Evolutionary conservation across 106 monocot species (phyloP).

Genomic region (Platanthera zijinensis): DNA sequence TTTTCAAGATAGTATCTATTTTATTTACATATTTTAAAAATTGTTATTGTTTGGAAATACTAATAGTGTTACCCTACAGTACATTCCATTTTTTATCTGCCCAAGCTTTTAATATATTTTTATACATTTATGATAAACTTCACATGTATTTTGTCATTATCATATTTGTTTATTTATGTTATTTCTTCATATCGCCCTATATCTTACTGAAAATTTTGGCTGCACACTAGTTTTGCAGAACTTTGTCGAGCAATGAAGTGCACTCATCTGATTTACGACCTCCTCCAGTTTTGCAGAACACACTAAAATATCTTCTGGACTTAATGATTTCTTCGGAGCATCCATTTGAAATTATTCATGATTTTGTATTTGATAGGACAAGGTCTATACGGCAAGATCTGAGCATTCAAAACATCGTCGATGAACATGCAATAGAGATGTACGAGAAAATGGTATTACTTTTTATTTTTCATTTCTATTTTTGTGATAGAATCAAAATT

Average conservation of each 20-base stretch:
- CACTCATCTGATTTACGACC: constrained; percentile 60
- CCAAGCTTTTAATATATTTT: not conserved
- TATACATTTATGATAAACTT: not conserved
- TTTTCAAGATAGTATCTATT: no score
- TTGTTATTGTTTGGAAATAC: not conserved
- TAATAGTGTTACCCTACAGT: not conserved
- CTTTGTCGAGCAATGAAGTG: constrained; percentile 35
- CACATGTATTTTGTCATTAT: constrained; percentile 1
- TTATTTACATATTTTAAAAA: no score
- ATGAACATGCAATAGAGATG: constrained; percentile 57
- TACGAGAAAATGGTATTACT: constrained; percentile 88
- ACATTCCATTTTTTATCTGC: no score
- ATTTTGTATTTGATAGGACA: constrained; percentile 89
- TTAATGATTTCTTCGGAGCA: constrained; percentile 47
- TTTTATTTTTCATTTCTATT: constrained; percentile 13
- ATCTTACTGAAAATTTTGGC: constrained; percentile 5
- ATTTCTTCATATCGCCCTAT: not conserved
- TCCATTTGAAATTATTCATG: constrained; percentile 89
- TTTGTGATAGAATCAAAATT: not conserved
- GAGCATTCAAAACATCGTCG: constrained; percentile 63
- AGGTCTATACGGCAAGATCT: constrained; percentile 91
- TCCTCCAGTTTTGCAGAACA: constrained; percentile 49
- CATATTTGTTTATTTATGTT: not conserved
- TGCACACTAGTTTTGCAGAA: constrained; percentile 85
- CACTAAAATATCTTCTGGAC: constrained; percentile 57